phyloP scores from a whole-genome alignment of 106 monocot species.

The Narthecium ossifragum region DNA sequence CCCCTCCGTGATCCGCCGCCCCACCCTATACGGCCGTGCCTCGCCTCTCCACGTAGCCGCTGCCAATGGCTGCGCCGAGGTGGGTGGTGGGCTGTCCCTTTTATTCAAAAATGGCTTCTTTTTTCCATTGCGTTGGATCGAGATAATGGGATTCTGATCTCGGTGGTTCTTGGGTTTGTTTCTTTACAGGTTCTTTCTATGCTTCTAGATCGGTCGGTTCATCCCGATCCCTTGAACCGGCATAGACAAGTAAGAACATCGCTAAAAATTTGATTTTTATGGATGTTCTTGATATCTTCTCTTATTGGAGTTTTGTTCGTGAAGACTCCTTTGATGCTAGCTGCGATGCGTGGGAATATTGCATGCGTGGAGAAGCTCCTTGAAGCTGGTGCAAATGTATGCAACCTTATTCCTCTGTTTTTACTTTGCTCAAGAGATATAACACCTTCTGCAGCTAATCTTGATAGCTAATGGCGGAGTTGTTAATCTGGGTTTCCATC shows the following conservation, averaged over 20 bases:
- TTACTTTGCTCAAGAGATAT: too few species aligned
- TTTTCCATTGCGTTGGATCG: not conserved
- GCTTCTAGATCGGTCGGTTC: conserved; percentile 18
- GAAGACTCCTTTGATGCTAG: conserved; percentile 37
- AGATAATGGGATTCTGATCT: not conserved
- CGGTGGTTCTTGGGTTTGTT: not conserved
- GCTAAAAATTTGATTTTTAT: conserved; percentile 5
- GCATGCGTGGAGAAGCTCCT: conserved; percentile 26
- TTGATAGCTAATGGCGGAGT: too few species aligned
- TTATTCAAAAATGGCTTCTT: not conserved
- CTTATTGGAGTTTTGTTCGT: not conserved
- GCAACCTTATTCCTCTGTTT: too few species aligned
- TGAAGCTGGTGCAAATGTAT: conserved; percentile 30
- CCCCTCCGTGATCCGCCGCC: not conserved
- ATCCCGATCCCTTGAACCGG: conserved; percentile 17
- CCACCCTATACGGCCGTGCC: conserved; percentile 15
- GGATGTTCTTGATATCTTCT: not conserved
- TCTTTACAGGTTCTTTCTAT: conserved; percentile 15
- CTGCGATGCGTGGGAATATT: conserved; percentile 29
- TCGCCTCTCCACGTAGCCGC: conserved; percentile 16
- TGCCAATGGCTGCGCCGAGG: conserved; percentile 17
- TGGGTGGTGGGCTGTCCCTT: not conserved
- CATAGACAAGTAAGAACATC: conserved; percentile 15
- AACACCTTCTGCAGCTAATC: too few species aligned
- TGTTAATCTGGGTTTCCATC: not conserved